Conservation (phyloP, 2,329 filamentous ascomycete species). For the Sclerotinia sclerotiorum region DNA sequence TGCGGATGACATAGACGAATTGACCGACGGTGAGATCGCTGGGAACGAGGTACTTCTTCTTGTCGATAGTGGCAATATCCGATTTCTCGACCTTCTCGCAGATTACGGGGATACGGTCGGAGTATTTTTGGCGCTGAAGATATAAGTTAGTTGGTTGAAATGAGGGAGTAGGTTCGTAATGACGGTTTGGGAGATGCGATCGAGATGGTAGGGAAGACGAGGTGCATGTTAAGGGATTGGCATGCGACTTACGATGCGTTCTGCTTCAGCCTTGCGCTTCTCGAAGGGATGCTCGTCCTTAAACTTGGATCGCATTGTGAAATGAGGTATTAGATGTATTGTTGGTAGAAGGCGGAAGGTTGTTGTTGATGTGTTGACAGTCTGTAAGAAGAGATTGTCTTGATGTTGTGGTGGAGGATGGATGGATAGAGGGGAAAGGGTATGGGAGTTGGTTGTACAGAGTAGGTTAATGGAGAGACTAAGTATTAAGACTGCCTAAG, state of each 20-base stretch:
- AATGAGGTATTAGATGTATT: conserved; percentile 39
- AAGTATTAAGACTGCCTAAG: neutral
- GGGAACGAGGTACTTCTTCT: conserved; percentile 99
- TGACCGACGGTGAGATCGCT: conserved; percentile 97
- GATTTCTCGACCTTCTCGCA: conserved; percentile 99
- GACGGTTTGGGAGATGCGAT: conserved; percentile 23
- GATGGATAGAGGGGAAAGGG: conserved; percentile 9
- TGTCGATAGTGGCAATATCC: conserved; percentile 99
- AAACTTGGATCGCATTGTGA: conserved; percentile 96
- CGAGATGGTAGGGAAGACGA: conserved; percentile 17
- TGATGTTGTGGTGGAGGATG: conserved; percentile 16
- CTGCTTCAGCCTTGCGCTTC: conserved; percentile 99
- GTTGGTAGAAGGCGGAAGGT: neutral
- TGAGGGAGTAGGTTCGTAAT: conserved; percentile 18
- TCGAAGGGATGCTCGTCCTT: conserved; percentile 99
- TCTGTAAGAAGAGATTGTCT: neutral
- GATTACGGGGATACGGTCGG: conserved; percentile 97
- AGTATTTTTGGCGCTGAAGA: conserved; percentile 81
- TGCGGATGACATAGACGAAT: conserved; percentile 99
- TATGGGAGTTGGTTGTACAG: neutral
- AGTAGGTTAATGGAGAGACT: neutral
- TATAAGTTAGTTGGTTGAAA: neutral
- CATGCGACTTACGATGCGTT: conserved; percentile 56
- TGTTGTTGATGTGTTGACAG: neutral
- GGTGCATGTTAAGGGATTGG: conserved; percentile 20